Evolutionary conservation across 2,329 filamentous ascomycete genomes (phyloP).

Genomic region (Beauveria asiatica): DNA sequence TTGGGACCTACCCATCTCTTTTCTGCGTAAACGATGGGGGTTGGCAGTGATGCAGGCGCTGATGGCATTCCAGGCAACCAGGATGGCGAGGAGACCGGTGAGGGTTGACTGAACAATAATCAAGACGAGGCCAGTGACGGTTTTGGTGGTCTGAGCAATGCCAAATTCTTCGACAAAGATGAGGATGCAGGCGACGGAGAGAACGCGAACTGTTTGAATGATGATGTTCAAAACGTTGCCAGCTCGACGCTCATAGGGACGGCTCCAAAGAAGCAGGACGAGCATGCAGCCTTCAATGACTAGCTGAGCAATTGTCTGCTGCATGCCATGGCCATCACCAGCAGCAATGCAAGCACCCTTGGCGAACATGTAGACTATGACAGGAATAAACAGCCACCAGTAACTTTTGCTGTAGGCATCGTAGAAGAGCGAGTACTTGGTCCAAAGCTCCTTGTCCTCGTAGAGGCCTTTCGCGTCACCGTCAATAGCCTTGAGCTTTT

Average conservation of each 20-base stretch:
- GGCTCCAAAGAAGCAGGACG: conserved; percentile 68
- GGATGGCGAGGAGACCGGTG: conserved; percentile 72
- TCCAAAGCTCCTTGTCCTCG: conserved; percentile 83
- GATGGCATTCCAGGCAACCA: conserved; percentile 84
- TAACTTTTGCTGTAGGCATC: conserved; percentile 89
- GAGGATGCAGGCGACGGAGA: conserved; percentile 82
- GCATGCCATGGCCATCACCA: conserved; percentile 75
- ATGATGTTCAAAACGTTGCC: conserved; percentile 88
- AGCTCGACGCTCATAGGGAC: conserved; percentile 79
- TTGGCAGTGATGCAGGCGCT: conserved; percentile 78
- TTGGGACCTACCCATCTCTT: conserved; percentile 68
- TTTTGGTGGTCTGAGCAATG: conserved; percentile 85
- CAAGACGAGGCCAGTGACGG: conserved; percentile 83
- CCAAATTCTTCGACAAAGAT: conserved; percentile 91
- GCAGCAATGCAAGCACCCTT: conserved; percentile 81
- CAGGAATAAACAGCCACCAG: conserved; percentile 94
- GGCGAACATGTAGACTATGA: conserved; percentile 82
- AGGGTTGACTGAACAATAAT: conserved; percentile 85
- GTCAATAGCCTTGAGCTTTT: conserved; percentile 62
- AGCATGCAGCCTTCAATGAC: conserved; percentile 76
- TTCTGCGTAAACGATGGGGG: conserved; percentile 79
- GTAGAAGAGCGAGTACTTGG: conserved; percentile 96
- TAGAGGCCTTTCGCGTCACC: conserved; percentile 69
- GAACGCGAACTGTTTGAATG: conserved; percentile 80
- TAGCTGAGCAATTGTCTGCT: conserved; percentile 72